phyloP scores from a whole-genome alignment of 192 early-diverging fungal genomes.

The Podila minutissima region DNA sequence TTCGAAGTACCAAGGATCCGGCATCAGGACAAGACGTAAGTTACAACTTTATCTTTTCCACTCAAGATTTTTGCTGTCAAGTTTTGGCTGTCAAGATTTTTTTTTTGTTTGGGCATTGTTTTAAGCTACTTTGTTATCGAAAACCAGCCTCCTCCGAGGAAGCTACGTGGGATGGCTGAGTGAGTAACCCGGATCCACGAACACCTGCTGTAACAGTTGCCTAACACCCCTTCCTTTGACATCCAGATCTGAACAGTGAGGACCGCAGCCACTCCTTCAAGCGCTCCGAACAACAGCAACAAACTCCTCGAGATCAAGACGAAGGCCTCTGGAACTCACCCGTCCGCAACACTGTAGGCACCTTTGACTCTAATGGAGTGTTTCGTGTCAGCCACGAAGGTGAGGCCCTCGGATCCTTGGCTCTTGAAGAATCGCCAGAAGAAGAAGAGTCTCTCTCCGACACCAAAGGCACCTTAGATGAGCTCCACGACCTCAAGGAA shows the following conservation, averaged over 20 bases:
- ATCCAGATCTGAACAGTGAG: constrained; percentile 36
- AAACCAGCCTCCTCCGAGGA: background rate
- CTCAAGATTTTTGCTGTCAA: too few species aligned
- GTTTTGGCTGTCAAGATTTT: too few species aligned
- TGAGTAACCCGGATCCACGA: background rate
- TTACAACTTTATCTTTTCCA: background rate
- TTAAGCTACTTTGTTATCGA: background rate
- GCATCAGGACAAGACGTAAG: constrained; percentile 37
- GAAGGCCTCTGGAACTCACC: constrained; percentile 62
- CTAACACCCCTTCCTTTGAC: background rate
- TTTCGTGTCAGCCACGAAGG: constrained; percentile 65
- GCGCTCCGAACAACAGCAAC: constrained; percentile 28
- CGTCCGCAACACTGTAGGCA: constrained; percentile 66
- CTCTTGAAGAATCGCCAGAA: constrained; percentile 8
- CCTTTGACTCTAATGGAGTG: constrained; percentile 75
- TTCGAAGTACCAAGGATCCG: constrained; percentile 23
- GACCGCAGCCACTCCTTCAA: constrained; percentile 38
- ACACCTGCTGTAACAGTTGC: background rate
- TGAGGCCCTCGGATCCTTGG: constrained; percentile 52
- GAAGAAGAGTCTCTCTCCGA: constrained; percentile 18
- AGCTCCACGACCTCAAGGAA: background rate
- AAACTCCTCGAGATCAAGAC: constrained; percentile 47
- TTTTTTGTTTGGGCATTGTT: too few species aligned
- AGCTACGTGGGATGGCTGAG: background rate
- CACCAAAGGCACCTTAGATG: background rate